A percentile compares a stretch with the other conserved stretches of the same genome.
These are phyloP conservation scores for Plectosphaerella plurivora DNA, from an alignment of 2,329 filamentous ascomycete species.

Conservation along the genomic window DNA sequence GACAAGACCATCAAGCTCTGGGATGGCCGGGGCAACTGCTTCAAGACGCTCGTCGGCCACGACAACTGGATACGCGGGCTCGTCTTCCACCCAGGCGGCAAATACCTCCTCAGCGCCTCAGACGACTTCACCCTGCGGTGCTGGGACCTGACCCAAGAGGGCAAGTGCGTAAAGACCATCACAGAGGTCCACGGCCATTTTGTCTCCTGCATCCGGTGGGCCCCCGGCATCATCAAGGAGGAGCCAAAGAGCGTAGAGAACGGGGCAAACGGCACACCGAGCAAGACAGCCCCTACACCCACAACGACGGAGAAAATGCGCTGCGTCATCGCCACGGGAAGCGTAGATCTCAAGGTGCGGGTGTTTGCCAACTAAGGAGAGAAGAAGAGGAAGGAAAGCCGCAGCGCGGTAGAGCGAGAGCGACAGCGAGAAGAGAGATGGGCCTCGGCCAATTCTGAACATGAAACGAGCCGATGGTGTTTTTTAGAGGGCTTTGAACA, in stretches of 20 bases:
- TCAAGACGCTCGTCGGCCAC: slow-evolving; percentile 81
- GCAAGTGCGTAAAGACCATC: slow-evolving; percentile 81
- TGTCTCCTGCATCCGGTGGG: slow-evolving; percentile 83
- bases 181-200: slow-evolving; percentile 78
- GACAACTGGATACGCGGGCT: slow-evolving; percentile 91
- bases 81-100: slow-evolving; percentile 87
- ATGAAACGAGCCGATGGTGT: too few species aligned
- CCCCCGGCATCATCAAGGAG: slow-evolving; percentile 68
- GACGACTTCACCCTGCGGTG: slow-evolving; percentile 92
- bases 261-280: slow-evolving; percentile 33
- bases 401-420: too few species aligned
- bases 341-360: slow-evolving; percentile 75
- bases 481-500: too few species aligned
- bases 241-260: slow-evolving; percentile 30
- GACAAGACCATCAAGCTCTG: slow-evolving; percentile 90
- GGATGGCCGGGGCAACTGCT: slow-evolving; percentile 78
- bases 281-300: slow-evolving; percentile 41
- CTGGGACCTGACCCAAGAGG: slow-evolving; percentile 90
- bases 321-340: slow-evolving; percentile 82
- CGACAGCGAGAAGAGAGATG: too few species aligned
- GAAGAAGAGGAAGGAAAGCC: not conserved
- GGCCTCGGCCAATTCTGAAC: too few species aligned
- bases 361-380: slow-evolving; percentile 61
- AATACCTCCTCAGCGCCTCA: slow-evolving; percentile 78
- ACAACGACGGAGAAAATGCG: slow-evolving; percentile 54